phyloP scores from a whole-genome alignment of 176 grass and related monocot species.

The Triticum dicoccoides region DNA sequence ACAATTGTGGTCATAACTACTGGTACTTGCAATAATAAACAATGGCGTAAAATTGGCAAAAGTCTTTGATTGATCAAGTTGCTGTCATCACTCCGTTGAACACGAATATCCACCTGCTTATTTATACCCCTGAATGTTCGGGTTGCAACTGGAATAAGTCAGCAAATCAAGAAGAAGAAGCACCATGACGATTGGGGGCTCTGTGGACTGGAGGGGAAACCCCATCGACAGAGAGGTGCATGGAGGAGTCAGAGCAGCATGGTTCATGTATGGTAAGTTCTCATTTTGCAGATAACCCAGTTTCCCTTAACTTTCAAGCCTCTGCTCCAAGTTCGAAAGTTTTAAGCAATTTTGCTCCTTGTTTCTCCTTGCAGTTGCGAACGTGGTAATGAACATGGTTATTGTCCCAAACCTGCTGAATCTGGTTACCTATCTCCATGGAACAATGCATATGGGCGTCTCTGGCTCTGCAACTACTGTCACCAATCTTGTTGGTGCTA shows the following conservation, averaged over 20 bases:
- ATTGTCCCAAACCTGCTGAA: constrained; percentile 46
- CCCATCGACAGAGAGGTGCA: constrained; percentile 48
- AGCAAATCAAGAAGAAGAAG: constrained; percentile 16
- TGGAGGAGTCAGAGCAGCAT: constrained; percentile 63
- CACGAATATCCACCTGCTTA: background rate
- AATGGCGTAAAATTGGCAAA: constrained; percentile 4
- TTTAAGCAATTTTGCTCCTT: background rate
- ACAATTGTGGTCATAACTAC: background rate
- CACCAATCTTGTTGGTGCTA: constrained; percentile 46
- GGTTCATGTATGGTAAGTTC: constrained; percentile 62
- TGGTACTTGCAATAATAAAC: constrained; percentile 6
- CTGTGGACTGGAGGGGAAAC: constrained; percentile 65
- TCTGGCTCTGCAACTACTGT: constrained; percentile 45
- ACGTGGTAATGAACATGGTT: constrained; percentile 18
- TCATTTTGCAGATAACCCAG: background rate
- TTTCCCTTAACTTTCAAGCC: background rate
- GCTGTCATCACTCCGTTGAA: constrained; percentile 17
- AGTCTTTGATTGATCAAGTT: constrained; percentile 26
- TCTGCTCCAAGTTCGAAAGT: background rate
- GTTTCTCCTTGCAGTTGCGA: constrained; percentile 32
- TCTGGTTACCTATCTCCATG: constrained; percentile 53
- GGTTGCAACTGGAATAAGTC: background rate
- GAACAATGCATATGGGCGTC: constrained; percentile 50
- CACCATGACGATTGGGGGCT: constrained; percentile 41
- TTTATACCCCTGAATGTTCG: constrained; percentile 10